phyloP scores from a whole-genome alignment of 1,284 basidiomycete species.

The Cutaneotrichosporon sp. region DNA sequence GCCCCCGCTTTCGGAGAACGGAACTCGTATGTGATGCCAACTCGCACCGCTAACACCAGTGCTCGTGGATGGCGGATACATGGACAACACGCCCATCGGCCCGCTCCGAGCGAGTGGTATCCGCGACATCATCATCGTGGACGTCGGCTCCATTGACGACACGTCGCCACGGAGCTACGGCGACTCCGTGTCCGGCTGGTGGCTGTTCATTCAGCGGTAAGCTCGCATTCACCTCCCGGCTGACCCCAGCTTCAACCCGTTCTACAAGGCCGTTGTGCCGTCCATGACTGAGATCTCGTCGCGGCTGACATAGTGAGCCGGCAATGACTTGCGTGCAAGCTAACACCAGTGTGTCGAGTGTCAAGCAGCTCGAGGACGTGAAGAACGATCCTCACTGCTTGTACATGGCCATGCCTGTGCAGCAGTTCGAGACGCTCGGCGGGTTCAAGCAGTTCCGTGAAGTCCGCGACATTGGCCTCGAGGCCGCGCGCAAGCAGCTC shows the following conservation, averaged over 20 bases:
- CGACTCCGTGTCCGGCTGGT: constrained; percentile 94
- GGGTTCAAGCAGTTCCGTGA: constrained; percentile 46
- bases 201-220: constrained; percentile 87
- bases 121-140: constrained; percentile 86
- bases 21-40: constrained; percentile 55
- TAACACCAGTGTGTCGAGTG: constrained; percentile 77
- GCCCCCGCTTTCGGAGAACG: constrained; percentile 91
- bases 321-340: neutral
- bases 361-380: constrained; percentile 89
- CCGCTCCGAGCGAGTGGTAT: constrained; percentile 92
- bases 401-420: constrained; percentile 93
- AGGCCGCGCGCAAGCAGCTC: constrained; percentile 67
- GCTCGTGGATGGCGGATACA: constrained; percentile 91
- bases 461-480: constrained; percentile 76
- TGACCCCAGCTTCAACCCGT: constrained; percentile 60
- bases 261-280: constrained; percentile 74
- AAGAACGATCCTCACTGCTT: constrained; percentile 81
- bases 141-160: constrained; percentile 94
- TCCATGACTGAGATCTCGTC: constrained; percentile 95
- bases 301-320: constrained; percentile 82
- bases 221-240: constrained; percentile 18
- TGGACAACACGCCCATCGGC: constrained; percentile 86
- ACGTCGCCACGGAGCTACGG: constrained; percentile 92
- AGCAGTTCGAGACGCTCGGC: constrained; percentile 45
- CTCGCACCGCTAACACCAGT: constrained; percentile 42